Base-by-base conservation (phyloP, 352 stramenopile genomes). In the Thalassiosira livingstoniorum region DNA sequence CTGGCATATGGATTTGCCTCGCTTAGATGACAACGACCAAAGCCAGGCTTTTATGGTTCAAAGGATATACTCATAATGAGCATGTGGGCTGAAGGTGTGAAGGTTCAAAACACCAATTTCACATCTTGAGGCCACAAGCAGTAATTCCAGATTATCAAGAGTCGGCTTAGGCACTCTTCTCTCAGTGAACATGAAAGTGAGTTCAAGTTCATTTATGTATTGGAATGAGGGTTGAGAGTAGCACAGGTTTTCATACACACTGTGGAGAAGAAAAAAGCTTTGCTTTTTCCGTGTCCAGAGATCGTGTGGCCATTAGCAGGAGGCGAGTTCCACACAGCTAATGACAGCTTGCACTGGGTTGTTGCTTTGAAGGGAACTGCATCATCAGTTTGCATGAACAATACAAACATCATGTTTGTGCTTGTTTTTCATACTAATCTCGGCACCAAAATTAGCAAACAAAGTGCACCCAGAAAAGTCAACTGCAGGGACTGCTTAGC, bases 241-340 rank as follows among this genome's bases (percentile, higher is more conserved):
- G 23, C 42, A 15, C 34, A 75, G 53, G 47, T 55, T 31, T 15
- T 23, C 45, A 63, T 63, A 37, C 54, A 63, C 27, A 35, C 74
- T 75, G 74, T 81, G 74, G 54, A 70, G 39, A 70, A 42, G 74
- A 69, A 83, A 75, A 69, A 73, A 47, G 27, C 32, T 61, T 67
- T 21, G 31, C 29, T 57, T 83, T 83, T 83, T 79, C 51, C 76
- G 75, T 42, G 61, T 75, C 62, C 76, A 83, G 67, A 82, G 77
- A 35, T n/a, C 25, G 18, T 34, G 29, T 34, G 37, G 3, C 37
- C 13, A 18, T 25, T 45, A 53, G 34, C 32, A 69, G 42, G 13
- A n/a, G 18, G 29, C 37, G 60, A 37, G 32, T 23, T 43, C 10
- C 4, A 11, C 25, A 18, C 45, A 45, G 42, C 18, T 37, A 32